Percentiles rank a stretch among this genome's conserved stretches.
phyloP scores from a whole-genome alignment of 2,329 filamentous ascomycete species.

The Achaetomium macrosporum region DNA sequence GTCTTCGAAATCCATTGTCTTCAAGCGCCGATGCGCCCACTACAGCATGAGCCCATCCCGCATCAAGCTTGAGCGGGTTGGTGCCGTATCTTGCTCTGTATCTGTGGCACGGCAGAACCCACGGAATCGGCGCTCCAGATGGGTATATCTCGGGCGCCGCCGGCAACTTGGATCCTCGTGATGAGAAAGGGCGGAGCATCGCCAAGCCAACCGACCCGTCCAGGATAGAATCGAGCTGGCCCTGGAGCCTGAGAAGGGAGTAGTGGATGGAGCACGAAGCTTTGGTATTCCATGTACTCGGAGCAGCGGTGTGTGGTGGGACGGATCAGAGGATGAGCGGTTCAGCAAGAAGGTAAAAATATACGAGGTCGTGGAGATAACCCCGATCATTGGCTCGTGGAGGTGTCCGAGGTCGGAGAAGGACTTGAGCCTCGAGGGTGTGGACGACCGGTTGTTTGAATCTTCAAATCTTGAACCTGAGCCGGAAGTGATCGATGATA shows the following conservation, averaged over 20 bases:
- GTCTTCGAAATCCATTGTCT: too few species aligned
- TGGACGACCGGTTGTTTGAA: too few species aligned
- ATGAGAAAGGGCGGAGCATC: not conserved
- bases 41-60: too few species aligned
- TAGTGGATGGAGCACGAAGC: not conserved
- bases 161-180: not conserved
- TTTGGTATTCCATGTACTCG: not conserved
- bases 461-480: not conserved
- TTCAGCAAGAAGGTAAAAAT: not conserved
- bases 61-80: too few species aligned
- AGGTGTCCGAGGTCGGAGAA: not conserved
- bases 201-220: not conserved
- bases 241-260: not conserved
- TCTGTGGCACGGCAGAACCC: conserved; percentile 8
- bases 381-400: not conserved
- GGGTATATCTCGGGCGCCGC: not conserved
- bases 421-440: too few species aligned
- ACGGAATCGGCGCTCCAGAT: not conserved
- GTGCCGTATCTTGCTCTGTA: too few species aligned
- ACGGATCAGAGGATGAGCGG: not conserved
- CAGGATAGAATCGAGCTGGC: not conserved
- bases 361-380: not conserved
- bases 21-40: too few species aligned
- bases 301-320: not conserved
- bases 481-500: not conserved